phyloP scores from a whole-genome alignment of 73 alveolate species.

The Paramecium bursaria region DNA sequence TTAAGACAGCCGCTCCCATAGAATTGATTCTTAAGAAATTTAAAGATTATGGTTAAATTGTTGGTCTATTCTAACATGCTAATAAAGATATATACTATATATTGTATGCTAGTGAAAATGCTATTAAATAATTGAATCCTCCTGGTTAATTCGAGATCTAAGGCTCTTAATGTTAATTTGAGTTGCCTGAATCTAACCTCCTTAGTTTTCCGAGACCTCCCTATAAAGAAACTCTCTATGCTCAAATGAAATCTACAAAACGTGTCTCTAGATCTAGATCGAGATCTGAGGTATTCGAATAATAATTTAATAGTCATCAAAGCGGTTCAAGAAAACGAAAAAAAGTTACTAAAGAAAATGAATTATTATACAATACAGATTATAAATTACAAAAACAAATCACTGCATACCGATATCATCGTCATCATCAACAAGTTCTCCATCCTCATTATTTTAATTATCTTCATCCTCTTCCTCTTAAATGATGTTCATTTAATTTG shows the following conservation, averaged over 20 bases:
- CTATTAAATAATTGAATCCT: no score
- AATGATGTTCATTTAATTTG: conserved; percentile 63
- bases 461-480: conserved; percentile 72
- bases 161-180: background rate
- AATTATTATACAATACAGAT: no score
- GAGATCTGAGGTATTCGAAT: no score
- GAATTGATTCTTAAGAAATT: background rate
- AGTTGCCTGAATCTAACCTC: background rate
- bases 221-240: background rate
- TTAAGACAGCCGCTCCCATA: conserved; percentile 2
- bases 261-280: no score
- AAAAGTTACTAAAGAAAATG: no score
- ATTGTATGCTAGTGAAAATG: background rate
- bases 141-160: background rate
- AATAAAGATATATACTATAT: no score
- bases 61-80: conserved; percentile 22
- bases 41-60: conserved; percentile 5
- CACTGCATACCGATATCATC: conserved; percentile 74
- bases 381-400: no score
- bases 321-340: no score
- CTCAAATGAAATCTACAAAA: background rate
- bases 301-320: no score
- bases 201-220: background rate
- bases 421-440: conserved; percentile 83
- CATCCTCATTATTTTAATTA: conserved; percentile 70